These are phyloP conservation scores for Phytopythium aichiense DNA, from an alignment of 352 stramenopile species.

Conservation along the genomic window DNA sequence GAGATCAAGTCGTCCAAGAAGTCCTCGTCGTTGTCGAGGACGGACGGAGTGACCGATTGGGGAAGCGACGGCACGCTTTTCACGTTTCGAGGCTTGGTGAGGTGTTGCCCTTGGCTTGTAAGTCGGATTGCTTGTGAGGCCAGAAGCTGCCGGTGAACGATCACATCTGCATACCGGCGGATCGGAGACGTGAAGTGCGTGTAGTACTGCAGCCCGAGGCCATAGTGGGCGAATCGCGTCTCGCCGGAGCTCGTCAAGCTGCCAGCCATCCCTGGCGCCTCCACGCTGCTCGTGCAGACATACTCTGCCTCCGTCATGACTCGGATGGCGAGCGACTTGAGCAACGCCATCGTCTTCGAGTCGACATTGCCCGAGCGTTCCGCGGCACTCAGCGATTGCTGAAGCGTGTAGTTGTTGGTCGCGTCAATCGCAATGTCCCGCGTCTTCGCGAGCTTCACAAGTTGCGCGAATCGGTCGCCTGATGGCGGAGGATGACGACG, in stretches of 20 bases:
- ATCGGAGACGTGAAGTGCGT: slow-evolving; percentile 93
- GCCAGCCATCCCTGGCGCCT: slow-evolving; percentile 34
- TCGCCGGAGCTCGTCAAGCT: slow-evolving; percentile 32
- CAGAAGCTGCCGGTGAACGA: slow-evolving; percentile 89
- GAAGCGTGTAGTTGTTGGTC: slow-evolving; percentile 78
- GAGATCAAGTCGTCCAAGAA: slow-evolving; percentile 66
- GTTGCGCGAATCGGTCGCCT: slow-evolving; percentile 66
- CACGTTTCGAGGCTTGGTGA: background rate
- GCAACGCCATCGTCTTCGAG: slow-evolving; percentile 79
- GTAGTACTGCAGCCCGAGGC: slow-evolving; percentile 86
- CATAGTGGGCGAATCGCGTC: slow-evolving; percentile 83
- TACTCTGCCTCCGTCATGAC: slow-evolving; percentile 96
- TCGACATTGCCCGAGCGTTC: slow-evolving; percentile 60
- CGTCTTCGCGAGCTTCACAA: slow-evolving; percentile 67
- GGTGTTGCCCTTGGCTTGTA: background rate
- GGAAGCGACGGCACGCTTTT: slow-evolving; percentile 24
- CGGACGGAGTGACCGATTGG: slow-evolving; percentile 42
- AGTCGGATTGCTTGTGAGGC: slow-evolving; percentile 29
- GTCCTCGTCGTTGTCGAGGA: slow-evolving; percentile 56
- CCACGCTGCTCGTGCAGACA: slow-evolving; percentile 62
- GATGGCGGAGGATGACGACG: slow-evolving; percentile 82
- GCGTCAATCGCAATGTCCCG: slow-evolving; percentile 73
- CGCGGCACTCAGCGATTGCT: slow-evolving; percentile 61
- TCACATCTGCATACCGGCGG: slow-evolving; percentile 87
- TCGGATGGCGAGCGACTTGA: slow-evolving; percentile 91